A percentile compares a stretch with the other conserved stretches of the same genome.
Conservation (phyloP, 495 filamentous ascomycete species). For the Penicillium bialowiezense region DNA sequence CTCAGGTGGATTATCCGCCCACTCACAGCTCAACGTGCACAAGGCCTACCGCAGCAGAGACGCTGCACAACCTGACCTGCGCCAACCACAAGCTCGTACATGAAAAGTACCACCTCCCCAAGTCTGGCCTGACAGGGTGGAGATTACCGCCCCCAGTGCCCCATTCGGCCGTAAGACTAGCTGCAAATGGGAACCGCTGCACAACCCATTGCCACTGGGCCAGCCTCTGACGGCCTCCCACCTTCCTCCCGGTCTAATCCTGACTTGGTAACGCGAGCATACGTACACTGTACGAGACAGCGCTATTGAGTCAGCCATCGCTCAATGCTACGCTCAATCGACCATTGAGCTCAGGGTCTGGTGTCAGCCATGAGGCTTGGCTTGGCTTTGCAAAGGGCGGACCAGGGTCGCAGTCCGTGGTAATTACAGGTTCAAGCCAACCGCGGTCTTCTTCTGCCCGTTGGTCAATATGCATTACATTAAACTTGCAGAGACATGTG, state of each 20-base stretch:
- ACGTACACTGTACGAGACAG: conserved; percentile 3
- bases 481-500: conserved; percentile 19
- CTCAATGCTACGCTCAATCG: conserved; percentile 2
- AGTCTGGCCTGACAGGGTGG: conserved; percentile 1
- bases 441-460: conserved; percentile 13
- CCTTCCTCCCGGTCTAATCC: conserved; percentile 3
- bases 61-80: conserved; percentile 2
- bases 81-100: neutral
- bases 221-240: neutral
- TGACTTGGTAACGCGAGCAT: conserved; percentile 9
- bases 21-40: neutral
- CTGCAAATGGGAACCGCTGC: neutral
- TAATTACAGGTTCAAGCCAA: conserved; percentile 17
- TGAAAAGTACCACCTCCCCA: neutral
- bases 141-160: neutral
- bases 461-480: conserved; percentile 1
- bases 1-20: too few species aligned
- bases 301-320: neutral
- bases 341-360: conserved; percentile 5
- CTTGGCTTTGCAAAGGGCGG: conserved; percentile 15
- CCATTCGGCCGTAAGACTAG: neutral
- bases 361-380: conserved; percentile 14
- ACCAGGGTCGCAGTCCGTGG: conserved; percentile 5
- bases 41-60: neutral
- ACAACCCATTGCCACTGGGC: conserved; percentile 2